phyloP scores from a whole-genome alignment of 148 eudicot species.

The Cornus controversa region DNA sequence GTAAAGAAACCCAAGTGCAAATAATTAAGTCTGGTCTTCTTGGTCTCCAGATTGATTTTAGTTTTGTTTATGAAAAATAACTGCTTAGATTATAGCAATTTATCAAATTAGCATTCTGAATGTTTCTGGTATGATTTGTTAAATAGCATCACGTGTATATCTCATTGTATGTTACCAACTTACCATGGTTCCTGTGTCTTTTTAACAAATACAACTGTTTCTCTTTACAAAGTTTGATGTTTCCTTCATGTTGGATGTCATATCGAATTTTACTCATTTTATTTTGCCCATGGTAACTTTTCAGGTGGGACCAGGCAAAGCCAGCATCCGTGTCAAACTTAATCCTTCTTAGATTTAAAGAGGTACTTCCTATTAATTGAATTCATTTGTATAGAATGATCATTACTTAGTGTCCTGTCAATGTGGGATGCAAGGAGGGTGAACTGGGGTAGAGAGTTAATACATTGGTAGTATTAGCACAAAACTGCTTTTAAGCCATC shows the following conservation, averaged over 20 bases:
- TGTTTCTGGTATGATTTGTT: neutral
- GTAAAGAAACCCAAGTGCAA: neutral
- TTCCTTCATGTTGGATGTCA: neutral
- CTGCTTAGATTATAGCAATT: neutral
- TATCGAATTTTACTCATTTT: slow-evolving; percentile 3
- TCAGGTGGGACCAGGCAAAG: slow-evolving; percentile 84
- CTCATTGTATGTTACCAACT: neutral
- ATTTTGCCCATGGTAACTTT: slow-evolving; percentile 4
- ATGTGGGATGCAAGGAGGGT: too few relatives aligned
- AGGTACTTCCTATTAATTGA: slow-evolving; percentile 45
- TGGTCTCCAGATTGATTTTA: neutral
- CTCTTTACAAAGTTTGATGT: neutral
- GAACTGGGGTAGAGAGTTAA: too few relatives aligned
- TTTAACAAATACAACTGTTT: neutral
- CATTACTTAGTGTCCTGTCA: neutral
- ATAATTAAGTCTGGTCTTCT: neutral
- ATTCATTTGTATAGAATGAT: neutral
- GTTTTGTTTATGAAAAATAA: neutral
- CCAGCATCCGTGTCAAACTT: slow-evolving; percentile 86
- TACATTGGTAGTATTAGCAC: too few relatives aligned
- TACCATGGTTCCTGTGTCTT: neutral
- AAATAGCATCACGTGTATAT: neutral
- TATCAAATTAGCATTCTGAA: neutral
- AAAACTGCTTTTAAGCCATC: too few relatives aligned
- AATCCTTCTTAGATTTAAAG: slow-evolving; percentile 76